These are phyloP conservation scores for Paraleonurus japonicus DNA, from an alignment of 257 asterid species.

Conservation along the genomic window DNA sequence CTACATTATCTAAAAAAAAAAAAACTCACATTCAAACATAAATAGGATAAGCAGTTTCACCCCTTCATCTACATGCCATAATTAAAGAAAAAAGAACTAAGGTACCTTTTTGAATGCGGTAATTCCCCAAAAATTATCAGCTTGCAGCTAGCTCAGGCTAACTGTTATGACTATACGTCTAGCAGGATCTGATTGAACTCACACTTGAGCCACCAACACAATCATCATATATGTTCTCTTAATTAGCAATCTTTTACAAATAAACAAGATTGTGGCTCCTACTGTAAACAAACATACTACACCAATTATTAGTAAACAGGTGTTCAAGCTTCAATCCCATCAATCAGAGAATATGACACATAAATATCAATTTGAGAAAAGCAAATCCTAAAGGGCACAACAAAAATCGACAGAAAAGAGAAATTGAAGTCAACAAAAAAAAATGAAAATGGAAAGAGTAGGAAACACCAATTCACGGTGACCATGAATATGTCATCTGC, in stretches of 20 bases:
- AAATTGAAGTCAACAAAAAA: conserved; percentile 1
- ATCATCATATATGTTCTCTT: conserved; percentile 2
- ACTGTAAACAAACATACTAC: neutral
- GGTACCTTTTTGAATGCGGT: conserved; percentile 79
- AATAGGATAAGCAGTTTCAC: conserved; percentile 4
- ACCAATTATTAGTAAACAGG: neutral
- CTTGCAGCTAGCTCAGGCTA: conserved; percentile 92
- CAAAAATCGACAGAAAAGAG: neutral
- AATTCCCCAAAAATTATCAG: conserved; percentile 92
- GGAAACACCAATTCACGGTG: neutral
- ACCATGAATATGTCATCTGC: neutral
- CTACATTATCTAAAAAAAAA: neutral
- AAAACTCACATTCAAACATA: neutral
- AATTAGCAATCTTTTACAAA: conserved; percentile 4
- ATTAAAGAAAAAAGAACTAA: neutral
- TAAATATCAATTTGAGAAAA: neutral
- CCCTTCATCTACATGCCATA: neutral
- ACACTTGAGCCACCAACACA: conserved; percentile 53
- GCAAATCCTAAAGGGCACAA: neutral
- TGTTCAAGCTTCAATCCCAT: conserved; percentile 9
- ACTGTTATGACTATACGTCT: conserved; percentile 89
- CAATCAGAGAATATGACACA: conserved; percentile 1
- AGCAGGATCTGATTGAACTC: conserved; percentile 95
- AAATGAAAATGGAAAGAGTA: neutral
- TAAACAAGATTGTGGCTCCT: neutral